Percentiles rank a stretch among this genome's conserved stretches.
These are phyloP conservation scores for Aureoboletus auriporus DNA, from an alignment of 768 basidiomycete genomes.

Conservation along the genomic window DNA sequence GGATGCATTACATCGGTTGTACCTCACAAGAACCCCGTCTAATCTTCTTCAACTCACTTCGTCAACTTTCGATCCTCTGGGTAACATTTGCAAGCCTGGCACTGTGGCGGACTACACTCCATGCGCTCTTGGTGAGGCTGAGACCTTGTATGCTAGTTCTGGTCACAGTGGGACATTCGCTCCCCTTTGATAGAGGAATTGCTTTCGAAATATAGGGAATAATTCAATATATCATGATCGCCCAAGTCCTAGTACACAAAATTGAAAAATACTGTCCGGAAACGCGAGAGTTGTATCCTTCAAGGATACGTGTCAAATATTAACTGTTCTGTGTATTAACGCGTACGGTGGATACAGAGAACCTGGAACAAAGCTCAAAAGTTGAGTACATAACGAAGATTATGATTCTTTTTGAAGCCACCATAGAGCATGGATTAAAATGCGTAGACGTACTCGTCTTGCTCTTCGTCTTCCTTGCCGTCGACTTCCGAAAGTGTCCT, in stretches of 20 bases:
- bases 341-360: too few species aligned
- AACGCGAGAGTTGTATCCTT: too few species aligned
- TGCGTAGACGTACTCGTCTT: too few species aligned
- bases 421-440: too few species aligned
- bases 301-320: too few species aligned
- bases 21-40: conserved; percentile 73
- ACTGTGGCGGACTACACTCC: conserved; percentile 48
- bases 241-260: conserved; percentile 2
- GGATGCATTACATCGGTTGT: conserved; percentile 77
- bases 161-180: conserved; percentile 45
- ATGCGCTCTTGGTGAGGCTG: conserved; percentile 53
- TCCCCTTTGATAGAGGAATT: conserved; percentile 26
- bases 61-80: conserved; percentile 62
- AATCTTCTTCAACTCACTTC: conserved; percentile 68
- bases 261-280: too few species aligned
- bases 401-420: background rate
- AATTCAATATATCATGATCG: conserved; percentile 23
- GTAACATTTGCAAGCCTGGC: conserved; percentile 49
- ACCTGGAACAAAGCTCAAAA: too few species aligned
- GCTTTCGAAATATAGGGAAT: conserved; percentile 16
- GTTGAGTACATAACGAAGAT: too few species aligned
- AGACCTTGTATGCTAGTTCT: conserved; percentile 67
- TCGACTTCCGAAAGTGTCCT: background rate
- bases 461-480: background rate
- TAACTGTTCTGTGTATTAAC: too few species aligned